Evolutionary conservation across 257 asterid genomes (phyloP).

Genomic region (Mentha longifolia): DNA sequence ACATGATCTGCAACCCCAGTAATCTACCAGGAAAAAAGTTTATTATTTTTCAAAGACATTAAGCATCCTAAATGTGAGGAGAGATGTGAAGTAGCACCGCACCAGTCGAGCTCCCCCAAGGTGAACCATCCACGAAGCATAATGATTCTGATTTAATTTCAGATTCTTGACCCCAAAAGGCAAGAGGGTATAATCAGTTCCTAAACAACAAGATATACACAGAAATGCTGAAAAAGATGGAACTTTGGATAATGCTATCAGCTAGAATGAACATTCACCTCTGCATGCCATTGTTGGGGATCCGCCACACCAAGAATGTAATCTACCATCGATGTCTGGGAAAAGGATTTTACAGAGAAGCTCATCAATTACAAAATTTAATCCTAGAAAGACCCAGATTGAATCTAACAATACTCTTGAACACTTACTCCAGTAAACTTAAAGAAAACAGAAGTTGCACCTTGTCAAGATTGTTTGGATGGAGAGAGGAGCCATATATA

Average conservation of each 20-base stretch:
- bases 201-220: constrained; percentile 18
- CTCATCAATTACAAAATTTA: neutral
- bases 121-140: constrained; percentile 80
- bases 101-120: constrained; percentile 89
- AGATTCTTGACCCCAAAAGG: constrained; percentile 57
- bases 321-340: constrained; percentile 81
- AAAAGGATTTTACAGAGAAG: neutral
- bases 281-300: constrained; percentile 84
- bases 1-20: constrained; percentile 51
- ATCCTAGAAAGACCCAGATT: neutral
- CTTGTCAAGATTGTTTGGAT: constrained; percentile 79
- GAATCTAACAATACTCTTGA: neutral
- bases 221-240: constrained; percentile 1
- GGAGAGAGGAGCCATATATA: constrained; percentile 83
- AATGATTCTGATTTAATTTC: constrained; percentile 68
- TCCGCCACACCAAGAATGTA: constrained; percentile 85
- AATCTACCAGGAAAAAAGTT: constrained; percentile 48
- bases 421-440: neutral
- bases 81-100: constrained; percentile 50
- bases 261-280: constrained; percentile 52
- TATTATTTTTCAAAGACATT: neutral
- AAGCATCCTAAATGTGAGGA: constrained; percentile 9
- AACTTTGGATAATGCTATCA: constrained; percentile 2
- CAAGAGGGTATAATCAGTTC: constrained; percentile 21
- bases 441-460: constrained; percentile 35